Evolutionary conservation across 2,329 filamentous ascomycete genomes (phyloP).

Genomic region (Xylariaceae sp.): DNA sequence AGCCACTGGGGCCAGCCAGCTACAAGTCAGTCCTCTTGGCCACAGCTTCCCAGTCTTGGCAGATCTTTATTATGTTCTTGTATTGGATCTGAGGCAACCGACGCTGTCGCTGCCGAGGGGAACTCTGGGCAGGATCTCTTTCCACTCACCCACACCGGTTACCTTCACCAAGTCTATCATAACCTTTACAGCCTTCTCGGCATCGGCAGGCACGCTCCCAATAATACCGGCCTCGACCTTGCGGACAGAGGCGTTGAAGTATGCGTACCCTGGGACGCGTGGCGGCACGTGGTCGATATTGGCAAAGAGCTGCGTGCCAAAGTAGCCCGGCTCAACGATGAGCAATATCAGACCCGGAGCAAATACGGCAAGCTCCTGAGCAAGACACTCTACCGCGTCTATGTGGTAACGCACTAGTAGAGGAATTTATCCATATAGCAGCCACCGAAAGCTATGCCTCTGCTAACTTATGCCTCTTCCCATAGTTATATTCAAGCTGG

Average conservation of each 20-base stretch:
- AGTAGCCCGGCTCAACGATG: background rate
- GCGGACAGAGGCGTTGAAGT: background rate
- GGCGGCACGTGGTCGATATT: background rate
- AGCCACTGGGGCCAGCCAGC: no score
- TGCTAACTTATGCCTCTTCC: no score
- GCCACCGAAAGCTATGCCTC: no score
- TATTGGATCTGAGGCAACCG: constrained; percentile 31
- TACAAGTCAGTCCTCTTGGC: constrained; percentile 2
- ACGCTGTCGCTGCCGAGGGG: constrained; percentile 38
- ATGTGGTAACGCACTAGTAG: no score
- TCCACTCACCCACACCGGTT: constrained; percentile 26
- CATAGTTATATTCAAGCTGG: no score
- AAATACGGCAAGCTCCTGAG: background rate
- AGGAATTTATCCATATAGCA: no score
- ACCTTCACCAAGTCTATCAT: constrained; percentile 50
- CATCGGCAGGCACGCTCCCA: background rate
- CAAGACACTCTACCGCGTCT: background rate
- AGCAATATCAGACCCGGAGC: background rate
- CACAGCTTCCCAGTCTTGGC: constrained; percentile 39
- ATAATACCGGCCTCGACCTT: background rate
- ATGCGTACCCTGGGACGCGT: background rate
- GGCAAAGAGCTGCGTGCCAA: background rate
- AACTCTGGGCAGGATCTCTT: constrained; percentile 35
- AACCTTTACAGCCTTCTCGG: background rate
- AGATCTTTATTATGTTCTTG: constrained; percentile 37